Percentiles rank a stretch among this genome's conserved stretches.
Evolutionary conservation across 345 rosid species (phyloP).

Genomic region (Eucalyptus fibrosa): DNA sequence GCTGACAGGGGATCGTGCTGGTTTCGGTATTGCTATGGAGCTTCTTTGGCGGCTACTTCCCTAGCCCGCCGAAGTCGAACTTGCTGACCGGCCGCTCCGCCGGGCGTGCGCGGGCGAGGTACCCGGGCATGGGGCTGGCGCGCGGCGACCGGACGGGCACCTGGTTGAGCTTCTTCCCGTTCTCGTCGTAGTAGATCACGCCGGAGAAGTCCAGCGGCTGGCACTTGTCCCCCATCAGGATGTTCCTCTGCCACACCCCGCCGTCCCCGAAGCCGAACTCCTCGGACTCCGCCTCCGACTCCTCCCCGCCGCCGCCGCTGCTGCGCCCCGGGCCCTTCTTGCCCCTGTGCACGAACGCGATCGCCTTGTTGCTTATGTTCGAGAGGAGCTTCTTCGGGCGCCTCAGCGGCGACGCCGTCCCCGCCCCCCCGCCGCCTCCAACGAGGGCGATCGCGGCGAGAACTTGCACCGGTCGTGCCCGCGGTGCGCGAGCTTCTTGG

Average conservation of each 20-base stretch:
- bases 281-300: neutral
- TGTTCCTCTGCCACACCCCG: conserved; percentile 82
- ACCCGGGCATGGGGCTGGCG: conserved; percentile 55
- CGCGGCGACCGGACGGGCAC: conserved; percentile 78
- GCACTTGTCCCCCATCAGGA: conserved; percentile 94
- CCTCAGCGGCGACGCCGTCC: neutral
- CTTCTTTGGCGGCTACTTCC: neutral
- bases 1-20: neutral
- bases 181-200: conserved; percentile 68
- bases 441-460: neutral
- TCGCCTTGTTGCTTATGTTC: conserved; percentile 57
- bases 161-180: conserved; percentile 51
- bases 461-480: neutral
- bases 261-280: conserved; percentile 50
- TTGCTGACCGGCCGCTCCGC: neutral
- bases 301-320: neutral
- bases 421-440: neutral
- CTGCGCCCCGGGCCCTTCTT: neutral
- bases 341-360: conserved; percentile 28
- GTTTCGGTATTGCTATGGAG: neutral
- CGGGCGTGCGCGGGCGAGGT: neutral
- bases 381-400: conserved; percentile 38
- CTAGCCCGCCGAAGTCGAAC: neutral
- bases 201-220: conserved; percentile 92
- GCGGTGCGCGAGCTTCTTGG: conserved; percentile 33